Evolutionary conservation across 148 eudicot species (phyloP).

Genomic region (Tetragonia tetragonoides): DNA sequence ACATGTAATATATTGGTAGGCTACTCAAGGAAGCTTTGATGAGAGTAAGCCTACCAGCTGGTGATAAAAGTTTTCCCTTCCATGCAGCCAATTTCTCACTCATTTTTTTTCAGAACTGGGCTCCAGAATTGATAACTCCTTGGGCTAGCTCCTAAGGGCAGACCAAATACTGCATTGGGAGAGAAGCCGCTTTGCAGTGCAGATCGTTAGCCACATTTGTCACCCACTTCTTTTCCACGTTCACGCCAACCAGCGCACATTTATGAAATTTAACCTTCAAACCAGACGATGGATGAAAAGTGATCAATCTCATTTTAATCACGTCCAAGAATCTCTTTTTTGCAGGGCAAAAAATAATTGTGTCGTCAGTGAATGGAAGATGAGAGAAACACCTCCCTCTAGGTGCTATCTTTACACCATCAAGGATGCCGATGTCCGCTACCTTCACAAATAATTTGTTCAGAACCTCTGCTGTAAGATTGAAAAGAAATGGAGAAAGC

Average conservation of each 20-base stretch:
- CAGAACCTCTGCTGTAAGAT: background rate
- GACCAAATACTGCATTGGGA: background rate
- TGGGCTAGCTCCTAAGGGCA: background rate
- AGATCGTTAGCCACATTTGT: background rate
- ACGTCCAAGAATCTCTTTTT: too few relatives aligned
- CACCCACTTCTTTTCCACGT: background rate
- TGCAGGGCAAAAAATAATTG: too few relatives aligned
- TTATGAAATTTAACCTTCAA: too few relatives aligned
- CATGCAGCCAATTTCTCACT: background rate
- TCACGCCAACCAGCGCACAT: background rate
- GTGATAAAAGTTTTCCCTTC: background rate
- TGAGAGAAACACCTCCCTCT: too few relatives aligned
- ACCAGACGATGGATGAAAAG: too few relatives aligned
- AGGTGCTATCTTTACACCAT: background rate
- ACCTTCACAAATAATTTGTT: background rate
- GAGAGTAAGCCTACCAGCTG: background rate
- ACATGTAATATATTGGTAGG: background rate
- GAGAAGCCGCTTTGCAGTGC: background rate
- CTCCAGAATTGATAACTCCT: background rate
- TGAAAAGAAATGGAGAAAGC: background rate
- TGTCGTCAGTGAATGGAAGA: too few relatives aligned
- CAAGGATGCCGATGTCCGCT: background rate
- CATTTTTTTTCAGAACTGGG: background rate
- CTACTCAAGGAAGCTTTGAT: background rate
- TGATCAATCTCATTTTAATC: too few relatives aligned